Evolutionary conservation across 1,284 basidiomycete genomes (phyloP).

Genomic region (Sporisorium iseilematis-ciliati): DNA sequence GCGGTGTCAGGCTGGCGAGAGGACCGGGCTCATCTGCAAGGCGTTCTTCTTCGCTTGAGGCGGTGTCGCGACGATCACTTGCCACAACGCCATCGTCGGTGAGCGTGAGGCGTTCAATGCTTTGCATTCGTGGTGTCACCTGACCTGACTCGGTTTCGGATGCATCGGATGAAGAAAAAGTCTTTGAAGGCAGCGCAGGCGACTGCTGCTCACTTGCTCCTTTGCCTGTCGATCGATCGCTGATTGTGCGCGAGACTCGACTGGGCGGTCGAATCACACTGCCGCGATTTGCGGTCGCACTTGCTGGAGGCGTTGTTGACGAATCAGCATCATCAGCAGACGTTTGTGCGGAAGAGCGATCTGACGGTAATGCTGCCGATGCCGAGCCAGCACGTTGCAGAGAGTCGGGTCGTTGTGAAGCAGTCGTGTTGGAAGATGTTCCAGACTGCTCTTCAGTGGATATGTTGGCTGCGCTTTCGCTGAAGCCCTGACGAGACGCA

Average conservation of each 20-base stretch:
- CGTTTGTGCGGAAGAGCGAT: constrained; percentile 6
- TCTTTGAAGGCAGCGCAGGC: constrained; percentile 20
- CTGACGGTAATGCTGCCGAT: constrained; percentile 18
- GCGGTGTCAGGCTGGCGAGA: constrained; percentile 30
- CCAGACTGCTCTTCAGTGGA: constrained; percentile 2
- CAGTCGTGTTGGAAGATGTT: not conserved
- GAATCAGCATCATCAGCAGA: constrained; percentile 19
- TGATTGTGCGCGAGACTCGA: constrained; percentile 22
- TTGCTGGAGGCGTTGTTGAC: constrained; percentile 9
- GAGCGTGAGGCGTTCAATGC: constrained; percentile 39
- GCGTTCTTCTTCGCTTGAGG: constrained; percentile 23
- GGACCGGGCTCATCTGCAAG: constrained; percentile 24
- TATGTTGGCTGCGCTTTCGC: constrained; percentile 17
- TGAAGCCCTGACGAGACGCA: constrained; percentile 45
- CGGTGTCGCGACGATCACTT: not conserved
- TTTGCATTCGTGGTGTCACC: constrained; percentile 38
- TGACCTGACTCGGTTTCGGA: constrained; percentile 28
- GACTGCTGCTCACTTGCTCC: constrained; percentile 16
- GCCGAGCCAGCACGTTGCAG: constrained; percentile 47
- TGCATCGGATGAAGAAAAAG: constrained; percentile 26
- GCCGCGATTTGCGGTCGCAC: constrained; percentile 6
- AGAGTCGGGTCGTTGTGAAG: constrained; percentile 21
- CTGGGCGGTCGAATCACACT: constrained; percentile 37
- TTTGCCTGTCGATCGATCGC: constrained; percentile 28
- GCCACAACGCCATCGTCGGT: constrained; percentile 22